Evolutionary conservation across 2,329 filamentous ascomycete species (phyloP).

Genomic region (Delphinella strobiligena): DNA sequence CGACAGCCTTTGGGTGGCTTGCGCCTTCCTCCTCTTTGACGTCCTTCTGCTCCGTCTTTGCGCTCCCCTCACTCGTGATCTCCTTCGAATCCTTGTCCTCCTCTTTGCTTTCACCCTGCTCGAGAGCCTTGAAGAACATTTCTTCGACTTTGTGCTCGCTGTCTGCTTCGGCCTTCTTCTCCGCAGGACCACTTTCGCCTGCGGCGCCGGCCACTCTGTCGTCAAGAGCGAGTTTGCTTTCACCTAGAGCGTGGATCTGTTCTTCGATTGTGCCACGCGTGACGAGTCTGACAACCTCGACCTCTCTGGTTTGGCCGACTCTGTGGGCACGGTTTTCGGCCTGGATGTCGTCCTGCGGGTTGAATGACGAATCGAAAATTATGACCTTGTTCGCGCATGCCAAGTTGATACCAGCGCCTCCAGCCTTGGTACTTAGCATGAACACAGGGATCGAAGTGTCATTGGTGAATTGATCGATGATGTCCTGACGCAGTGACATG

Average conservation of each 20-base stretch:
- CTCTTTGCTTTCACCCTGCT: slow-evolving; percentile 1
- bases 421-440: slow-evolving; percentile 82
- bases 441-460: slow-evolving; percentile 75
- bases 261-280: slow-evolving; percentile 78
- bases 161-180: slow-evolving; percentile 33
- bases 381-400: slow-evolving; percentile 95
- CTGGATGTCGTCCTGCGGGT: slow-evolving; percentile 96
- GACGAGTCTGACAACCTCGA: slow-evolving; percentile 81
- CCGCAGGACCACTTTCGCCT: slow-evolving; percentile 15
- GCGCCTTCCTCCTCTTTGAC: slow-evolving; percentile 5
- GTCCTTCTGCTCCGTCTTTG: slow-evolving; percentile 7
- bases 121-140: slow-evolving; percentile 21
- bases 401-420: slow-evolving; percentile 93
- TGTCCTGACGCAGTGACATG: slow-evolving; percentile 70
- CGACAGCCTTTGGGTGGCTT: slow-evolving; percentile 1
- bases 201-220: slow-evolving; percentile 55
- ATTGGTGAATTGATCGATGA: slow-evolving; percentile 77
- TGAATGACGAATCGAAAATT: slow-evolving; percentile 95
- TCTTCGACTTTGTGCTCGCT: slow-evolving; percentile 25
- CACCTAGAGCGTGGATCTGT: slow-evolving; percentile 78
- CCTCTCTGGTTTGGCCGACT: slow-evolving; percentile 79
- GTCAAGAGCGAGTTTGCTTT: slow-evolving; percentile 87
- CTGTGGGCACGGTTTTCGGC: slow-evolving; percentile 94
- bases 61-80: too few relatives aligned
- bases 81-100: slow-evolving; percentile 8